Evolutionary conservation across 1,139 yeast species (phyloP), one percentile per base, ranked within the genome.

Genomic region (Hansenula sp.): DNA sequence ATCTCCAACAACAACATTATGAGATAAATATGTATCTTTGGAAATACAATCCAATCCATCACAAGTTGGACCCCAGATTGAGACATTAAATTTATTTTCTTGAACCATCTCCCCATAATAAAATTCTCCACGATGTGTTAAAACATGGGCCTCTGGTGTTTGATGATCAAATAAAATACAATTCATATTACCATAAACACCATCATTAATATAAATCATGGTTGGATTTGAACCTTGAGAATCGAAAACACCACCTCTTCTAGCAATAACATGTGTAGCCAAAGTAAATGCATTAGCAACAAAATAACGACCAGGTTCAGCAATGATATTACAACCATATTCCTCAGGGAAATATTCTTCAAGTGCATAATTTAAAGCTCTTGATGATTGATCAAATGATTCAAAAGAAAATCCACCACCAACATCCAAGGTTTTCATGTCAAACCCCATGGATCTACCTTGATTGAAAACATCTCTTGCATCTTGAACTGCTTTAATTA

Each of bases 61-160:
- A 66, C 98, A 92, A 19, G 97, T 92, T 37, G 97, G 98, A 9
- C 98, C 98, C 97, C 97, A 92, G 45, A 92, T 74, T 18, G 96
- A 81, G 57, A 70, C 87, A 52, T 61, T 65, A 52, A 60, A 59
- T 38, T 42, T 30, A 38, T 44, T 32, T 32, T 44, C 41, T 29
- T 43, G 59, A 44, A 26, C 46, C 40, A 43, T 41, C 28, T 65
- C 69, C 42, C 60, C 62, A 58, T 73, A 77, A 45, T 68, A 67
- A 57, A 73, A 79, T 40, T 68, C 57, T 34, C 73, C 71, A 33
- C 68, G 62, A 50, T 79, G 80, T 37, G 77, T 70, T 48, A 90
- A 69, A 12, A 85, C 82, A 50, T 69, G 68, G 12, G 96, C 84
- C 28, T 63, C 60, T 27, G 96, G 96, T 39, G 69, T 70, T 62